Base-by-base conservation (phyloP, 257 asterid species). In the Solanum habrochaites region DNA sequence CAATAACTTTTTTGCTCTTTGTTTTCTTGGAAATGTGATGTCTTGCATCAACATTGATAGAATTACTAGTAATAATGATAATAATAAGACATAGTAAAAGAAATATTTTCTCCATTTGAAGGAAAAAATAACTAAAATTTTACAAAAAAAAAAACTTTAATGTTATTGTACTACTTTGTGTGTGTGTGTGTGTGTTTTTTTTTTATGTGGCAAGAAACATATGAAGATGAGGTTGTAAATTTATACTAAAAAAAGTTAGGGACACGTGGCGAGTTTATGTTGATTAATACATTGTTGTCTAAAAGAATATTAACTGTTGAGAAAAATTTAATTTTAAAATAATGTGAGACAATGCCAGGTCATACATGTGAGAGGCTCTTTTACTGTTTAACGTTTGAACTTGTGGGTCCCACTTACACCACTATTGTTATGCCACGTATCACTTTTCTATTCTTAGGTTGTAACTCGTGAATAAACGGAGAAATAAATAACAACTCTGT, bases 241-340 rank as follows among this genome's bases (percentile, higher is more conserved):
- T 94, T 94, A 94, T 94, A 92, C 52, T 62, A 14, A 32, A 67
- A 90, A 69, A 70, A 32, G 73, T 72, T 32, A 1, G 4, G 25
- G 39, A 93, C 93, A 92, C 92, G 94, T 92, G 96, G 88, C 82
- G 8, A 78, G 43, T 82, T 29, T 27, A 80, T 69, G 89, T 80
- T 88, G 95, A 90, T 89, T 75, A 85, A 82, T 15, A 74, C 16
- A 83, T 92, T 89, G 81, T 39, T 81, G 84, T 88, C 88, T 84
- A 37, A 66, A 72, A 40, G 80, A 43, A 23, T 11, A 88, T 56
- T 20, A 69, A 25, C 18, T 37, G 82, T 45, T 62, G 80, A 67
- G 64, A 18, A 56, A 56, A 56, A 21, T 42, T 52, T 56, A 56
- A 56, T 20, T 56, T 83, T 64, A 47, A 73, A 83, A 49, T 29